Conservation (phyloP, 1,139 yeast species). For the Magnusiomyces fungicola region DNA sequence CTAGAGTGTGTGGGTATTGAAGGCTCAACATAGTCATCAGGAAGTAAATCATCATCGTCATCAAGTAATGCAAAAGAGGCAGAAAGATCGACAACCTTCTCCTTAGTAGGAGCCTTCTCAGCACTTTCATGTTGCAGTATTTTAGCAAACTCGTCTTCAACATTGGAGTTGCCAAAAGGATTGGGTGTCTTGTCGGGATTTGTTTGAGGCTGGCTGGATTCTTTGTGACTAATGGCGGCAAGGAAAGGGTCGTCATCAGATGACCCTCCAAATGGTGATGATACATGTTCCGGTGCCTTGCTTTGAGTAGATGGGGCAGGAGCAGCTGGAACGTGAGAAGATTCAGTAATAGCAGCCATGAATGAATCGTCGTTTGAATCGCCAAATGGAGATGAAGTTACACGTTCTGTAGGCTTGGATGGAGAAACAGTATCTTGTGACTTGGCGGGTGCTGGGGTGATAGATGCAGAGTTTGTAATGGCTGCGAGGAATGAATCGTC, state of each 20-base stretch:
- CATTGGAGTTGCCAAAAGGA: slow-evolving; percentile 2
- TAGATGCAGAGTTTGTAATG: neutral
- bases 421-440: neutral
- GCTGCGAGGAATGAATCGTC: neutral
- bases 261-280: neutral
- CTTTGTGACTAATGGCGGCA: neutral
- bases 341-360: neutral
- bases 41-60: slow-evolving; percentile 42
- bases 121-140: slow-evolving; percentile 13
- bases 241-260: neutral
- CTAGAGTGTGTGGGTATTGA: slow-evolving; percentile 4
- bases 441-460: neutral
- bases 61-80: slow-evolving; percentile 36
- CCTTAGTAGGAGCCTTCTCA: slow-evolving; percentile 5
- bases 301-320: too few relatives aligned
- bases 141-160: slow-evolving; percentile 19
- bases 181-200: neutral
- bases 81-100: slow-evolving; percentile 13
- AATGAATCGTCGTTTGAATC: neutral
- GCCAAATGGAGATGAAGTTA: slow-evolving; percentile 1
- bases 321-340: too few relatives aligned
- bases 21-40: slow-evolving; percentile 33
- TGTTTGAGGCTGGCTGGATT: neutral
- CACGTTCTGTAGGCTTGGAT: too few relatives aligned
- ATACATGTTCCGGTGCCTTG: neutral